Evolutionary conservation across 257 asterid genomes (phyloP).

Genomic region (Solanum sitiens): DNA sequence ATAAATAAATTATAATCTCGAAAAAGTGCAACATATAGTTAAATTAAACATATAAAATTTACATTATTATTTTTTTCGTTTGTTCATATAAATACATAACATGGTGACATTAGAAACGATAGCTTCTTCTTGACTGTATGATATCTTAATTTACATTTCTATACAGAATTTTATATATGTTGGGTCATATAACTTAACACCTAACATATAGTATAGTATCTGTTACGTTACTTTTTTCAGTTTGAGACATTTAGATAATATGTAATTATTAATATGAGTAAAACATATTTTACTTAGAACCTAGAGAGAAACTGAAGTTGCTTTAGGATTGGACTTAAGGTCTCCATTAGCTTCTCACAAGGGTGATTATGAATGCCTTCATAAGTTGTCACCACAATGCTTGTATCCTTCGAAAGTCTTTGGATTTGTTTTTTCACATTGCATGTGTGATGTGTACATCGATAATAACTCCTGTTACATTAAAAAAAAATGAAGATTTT

Average conservation of each 20-base stretch:
- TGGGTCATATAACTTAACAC: neutral
- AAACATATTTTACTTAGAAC: slow-evolving; percentile 22
- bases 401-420: slow-evolving; percentile 69
- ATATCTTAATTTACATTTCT: neutral
- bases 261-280: neutral
- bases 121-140: neutral
- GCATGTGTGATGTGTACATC: slow-evolving; percentile 97
- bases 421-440: slow-evolving; percentile 93
- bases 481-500: neutral
- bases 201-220: neutral
- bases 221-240: neutral
- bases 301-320: slow-evolving; percentile 92
- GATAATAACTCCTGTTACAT: slow-evolving; percentile 72
- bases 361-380: slow-evolving; percentile 97
- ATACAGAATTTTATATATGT: neutral
- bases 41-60: neutral
- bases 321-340: slow-evolving; percentile 74
- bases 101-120: neutral
- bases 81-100: neutral
- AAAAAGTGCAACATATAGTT: neutral
- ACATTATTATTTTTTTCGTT: neutral
- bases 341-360: slow-evolving; percentile 86
- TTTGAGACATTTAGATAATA: neutral
- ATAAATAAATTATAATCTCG: neutral
- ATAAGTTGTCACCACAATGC: slow-evolving; percentile 77